Base-by-base conservation (phyloP, 176 grass and related monocot species). In the Poa pratensis region DNA sequence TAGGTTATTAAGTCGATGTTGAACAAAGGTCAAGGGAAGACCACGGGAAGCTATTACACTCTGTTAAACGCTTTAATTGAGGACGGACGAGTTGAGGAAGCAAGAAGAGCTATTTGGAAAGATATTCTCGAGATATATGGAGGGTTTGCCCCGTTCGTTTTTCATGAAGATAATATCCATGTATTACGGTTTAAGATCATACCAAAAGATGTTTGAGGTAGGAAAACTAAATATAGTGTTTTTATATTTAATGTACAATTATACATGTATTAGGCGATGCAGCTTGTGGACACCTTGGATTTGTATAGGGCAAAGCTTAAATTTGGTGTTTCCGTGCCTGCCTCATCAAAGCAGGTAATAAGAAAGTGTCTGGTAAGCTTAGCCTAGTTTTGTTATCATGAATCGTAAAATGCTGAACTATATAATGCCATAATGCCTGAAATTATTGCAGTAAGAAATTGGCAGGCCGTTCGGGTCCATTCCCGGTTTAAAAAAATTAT, bases 1-100 rank as follows among this genome's bases (percentile, higher is more conserved):
- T 87, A 98, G 96, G 91, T 98, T 70, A 89, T 95, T 40, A 98
- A 98, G 69, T 98, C 93, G 96, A 96, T 98, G 96, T 89, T 98
- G 68, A 94, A 91, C 69, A 98, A 98, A 91, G 93, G 96, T 84
- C 96, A 98, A 86, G 96, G 96, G 80, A 98, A 92, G 78, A 98
- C 96, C 54, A 94, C 96, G 90, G 96, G 96, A 52, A 98, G 88
- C 76, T 91, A 96, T 88, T 86, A 87, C 60, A 89, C 89, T 83
- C 87, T 98, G 70, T 91, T 98, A 84, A 96, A 87, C 91, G 90
- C 96, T 86, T 87, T 98, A 79, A 83, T 89, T 39, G 90, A 95
- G 84, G 96, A 98, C 79, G 90, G 84, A 1, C 86, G 93, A 68
- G 48, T 96, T 69, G 90, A 95, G 72, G 96, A 99, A 78, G 96